Base-by-base conservation (phyloP, 495 filamentous ascomycete species). In the Daldinia concentrica region DNA sequence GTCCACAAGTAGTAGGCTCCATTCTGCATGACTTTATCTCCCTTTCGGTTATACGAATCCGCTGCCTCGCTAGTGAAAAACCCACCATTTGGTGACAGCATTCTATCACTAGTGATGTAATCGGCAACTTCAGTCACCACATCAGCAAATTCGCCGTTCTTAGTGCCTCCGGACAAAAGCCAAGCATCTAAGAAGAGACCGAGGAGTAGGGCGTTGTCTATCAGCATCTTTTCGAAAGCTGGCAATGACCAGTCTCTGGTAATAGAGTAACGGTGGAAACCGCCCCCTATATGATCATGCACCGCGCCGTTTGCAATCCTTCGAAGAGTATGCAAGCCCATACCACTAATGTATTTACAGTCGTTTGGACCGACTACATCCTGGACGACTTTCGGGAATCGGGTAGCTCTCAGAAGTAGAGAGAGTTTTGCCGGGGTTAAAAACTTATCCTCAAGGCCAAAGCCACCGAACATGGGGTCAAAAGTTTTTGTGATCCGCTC, bases 181-280 rank as follows among this genome's bases (percentile, higher is more conserved):
- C 93, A 98, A 0, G 91, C 95, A 75, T 98, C 95, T 6, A 97
- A 84, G 75, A 96, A 99, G 24, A 93, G 86, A 66, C 91, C 87
- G 14, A 99, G 80, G 12, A 99, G 87, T 68, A 98, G 91, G 7
- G 91, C 93, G 71, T 99, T 95, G 76, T 98, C 96, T 63, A 95
- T 94, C 3, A 98, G 87, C 93, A 99, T 97, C 85, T 99, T 99
- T 80, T 99, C 95, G 75, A 99, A 99, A 75, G 97, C 94, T 26
- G 95, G 95, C 43, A 99, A 79, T 61, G 87, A 90, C 95, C 95
- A 99, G 78, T 98, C 91, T 27, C 86, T 81, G 6, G 95, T 98
- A 6, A 97, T 90, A 39, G 93, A 96, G 71, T 97, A 97, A 54
- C 95, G 85, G 55, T 93, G 88, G 75, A 98, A 97, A 4, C 95